A percentile compares a stretch with the other conserved stretches of the same genome.
These are phyloP conservation scores for Mortierella polycephala DNA, from an alignment of 371 early-diverging fungal genomes.

Conservation along the genomic window DNA sequence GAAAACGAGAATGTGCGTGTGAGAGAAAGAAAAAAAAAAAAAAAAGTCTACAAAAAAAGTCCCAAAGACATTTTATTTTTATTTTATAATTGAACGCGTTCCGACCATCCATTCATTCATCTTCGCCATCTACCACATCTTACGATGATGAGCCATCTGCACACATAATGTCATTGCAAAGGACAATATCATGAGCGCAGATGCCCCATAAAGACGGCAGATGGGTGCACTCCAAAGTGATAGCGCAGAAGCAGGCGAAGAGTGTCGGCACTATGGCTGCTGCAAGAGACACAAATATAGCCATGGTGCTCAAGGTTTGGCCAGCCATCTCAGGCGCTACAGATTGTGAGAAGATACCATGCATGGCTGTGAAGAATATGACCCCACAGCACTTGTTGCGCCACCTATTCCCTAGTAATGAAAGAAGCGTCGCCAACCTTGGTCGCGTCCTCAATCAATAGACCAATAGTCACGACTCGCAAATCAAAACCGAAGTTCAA, in stretches of 20 bases:
- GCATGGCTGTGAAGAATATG: constrained; percentile 30
- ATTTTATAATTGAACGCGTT: neutral
- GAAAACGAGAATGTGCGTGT: neutral
- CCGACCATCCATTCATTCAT: no score
- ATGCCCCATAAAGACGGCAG: constrained; percentile 15
- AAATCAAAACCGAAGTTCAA: constrained; percentile 28
- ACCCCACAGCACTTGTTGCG: constrained; percentile 32
- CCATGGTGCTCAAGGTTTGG: constrained; percentile 26
- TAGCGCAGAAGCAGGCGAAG: constrained; percentile 25
- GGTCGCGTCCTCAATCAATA: constrained; percentile 20
- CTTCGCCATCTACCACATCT: neutral
- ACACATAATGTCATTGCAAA: constrained; percentile 3
- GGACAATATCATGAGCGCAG: neutral
- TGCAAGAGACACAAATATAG: constrained; percentile 35
- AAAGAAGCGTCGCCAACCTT: constrained; percentile 16
- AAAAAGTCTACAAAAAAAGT: neutral
- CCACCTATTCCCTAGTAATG: constrained; percentile 10
- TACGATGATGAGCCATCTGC: constrained; percentile 2
- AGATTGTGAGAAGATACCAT: constrained; percentile 26
- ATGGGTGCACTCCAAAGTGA: constrained; percentile 15
- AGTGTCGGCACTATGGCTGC: constrained; percentile 14
- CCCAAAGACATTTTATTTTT: neutral
- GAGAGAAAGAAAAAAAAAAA: constrained; percentile 10
- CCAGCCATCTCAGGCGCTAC: constrained; percentile 30
- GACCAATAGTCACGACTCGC: constrained; percentile 19